Percentiles rank a stretch among this genome's conserved stretches.
phyloP scores from a whole-genome alignment of 108 stramenopile genomes.

The Nannochloropsis oceanica region DNA sequence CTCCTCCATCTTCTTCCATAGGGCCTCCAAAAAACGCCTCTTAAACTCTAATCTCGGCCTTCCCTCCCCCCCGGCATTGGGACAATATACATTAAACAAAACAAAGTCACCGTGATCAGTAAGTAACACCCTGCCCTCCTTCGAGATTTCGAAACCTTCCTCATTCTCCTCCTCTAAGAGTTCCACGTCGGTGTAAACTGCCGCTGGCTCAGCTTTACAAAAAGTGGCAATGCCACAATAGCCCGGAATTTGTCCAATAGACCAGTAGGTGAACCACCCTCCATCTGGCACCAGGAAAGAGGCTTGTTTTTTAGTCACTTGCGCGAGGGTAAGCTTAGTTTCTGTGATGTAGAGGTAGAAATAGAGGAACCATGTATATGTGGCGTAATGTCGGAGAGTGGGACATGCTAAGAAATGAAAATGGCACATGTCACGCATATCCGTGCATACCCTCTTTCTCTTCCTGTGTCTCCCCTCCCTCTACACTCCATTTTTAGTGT shows the following conservation, averaged over 20 bases:
- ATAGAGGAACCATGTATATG: no score
- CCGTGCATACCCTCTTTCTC: no score
- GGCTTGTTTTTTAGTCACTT: neutral
- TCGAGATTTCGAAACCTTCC: neutral
- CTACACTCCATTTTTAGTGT: no score
- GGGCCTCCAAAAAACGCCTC: neutral
- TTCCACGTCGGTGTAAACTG: neutral
- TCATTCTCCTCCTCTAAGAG: neutral
- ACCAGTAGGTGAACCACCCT: neutral
- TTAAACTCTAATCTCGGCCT: neutral
- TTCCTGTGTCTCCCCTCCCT: no score
- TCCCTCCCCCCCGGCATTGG: neutral
- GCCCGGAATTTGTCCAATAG: neutral
- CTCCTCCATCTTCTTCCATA: neutral
- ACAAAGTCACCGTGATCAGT: conserved; percentile 28
- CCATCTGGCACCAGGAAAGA: neutral
- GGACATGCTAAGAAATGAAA: no score
- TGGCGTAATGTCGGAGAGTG: no score
- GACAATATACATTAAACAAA: conserved; percentile 30
- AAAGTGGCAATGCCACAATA: neutral
- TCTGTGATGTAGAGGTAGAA: neutral
- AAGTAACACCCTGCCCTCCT: conserved; percentile 18
- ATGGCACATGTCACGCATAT: no score
- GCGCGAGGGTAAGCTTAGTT: neutral
- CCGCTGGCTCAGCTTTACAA: neutral